Conservation (phyloP, 2,329 filamentous ascomycete genomes). For the Dactylellina haptotyla region DNA sequence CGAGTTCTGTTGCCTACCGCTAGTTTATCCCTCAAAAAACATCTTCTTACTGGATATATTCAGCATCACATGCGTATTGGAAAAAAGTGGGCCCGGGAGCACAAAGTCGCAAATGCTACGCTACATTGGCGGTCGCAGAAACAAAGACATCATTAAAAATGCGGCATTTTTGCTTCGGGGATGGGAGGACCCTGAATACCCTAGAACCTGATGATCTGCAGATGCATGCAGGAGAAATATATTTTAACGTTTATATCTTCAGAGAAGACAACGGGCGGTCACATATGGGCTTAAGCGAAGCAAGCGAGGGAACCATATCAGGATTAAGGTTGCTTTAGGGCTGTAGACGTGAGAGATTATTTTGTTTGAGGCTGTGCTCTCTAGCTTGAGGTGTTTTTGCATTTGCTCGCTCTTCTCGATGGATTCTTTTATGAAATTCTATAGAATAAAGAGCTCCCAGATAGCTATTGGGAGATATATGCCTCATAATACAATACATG, state of each 20-base stretch:
- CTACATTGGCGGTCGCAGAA: no score
- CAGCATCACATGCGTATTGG: neutral
- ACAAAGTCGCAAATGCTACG: neutral
- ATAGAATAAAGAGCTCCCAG: neutral
- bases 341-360: neutral
- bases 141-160: constrained; percentile 13
- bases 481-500: neutral
- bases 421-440: no score
- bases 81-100: neutral
- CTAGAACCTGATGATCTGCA: constrained; percentile 35
- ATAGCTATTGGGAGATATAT: neutral
- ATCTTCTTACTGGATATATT: constrained; percentile 1
- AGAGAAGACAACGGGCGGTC: neutral
- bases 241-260: constrained; percentile 16
- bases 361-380: constrained; percentile 6
- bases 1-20: constrained; percentile 12
- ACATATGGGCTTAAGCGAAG: constrained; percentile 11
- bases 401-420: no score
- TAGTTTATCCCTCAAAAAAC: constrained; percentile 37
- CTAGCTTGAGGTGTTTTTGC: neutral
- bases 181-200: constrained; percentile 25
- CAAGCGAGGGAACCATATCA: neutral
- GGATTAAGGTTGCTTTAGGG: constrained; percentile 10
- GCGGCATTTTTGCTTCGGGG: constrained; percentile 49
- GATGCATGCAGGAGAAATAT: constrained; percentile 43